Evolutionary conservation across 257 asterid species (phyloP).

Genomic region (Penstemon eatonii): DNA sequence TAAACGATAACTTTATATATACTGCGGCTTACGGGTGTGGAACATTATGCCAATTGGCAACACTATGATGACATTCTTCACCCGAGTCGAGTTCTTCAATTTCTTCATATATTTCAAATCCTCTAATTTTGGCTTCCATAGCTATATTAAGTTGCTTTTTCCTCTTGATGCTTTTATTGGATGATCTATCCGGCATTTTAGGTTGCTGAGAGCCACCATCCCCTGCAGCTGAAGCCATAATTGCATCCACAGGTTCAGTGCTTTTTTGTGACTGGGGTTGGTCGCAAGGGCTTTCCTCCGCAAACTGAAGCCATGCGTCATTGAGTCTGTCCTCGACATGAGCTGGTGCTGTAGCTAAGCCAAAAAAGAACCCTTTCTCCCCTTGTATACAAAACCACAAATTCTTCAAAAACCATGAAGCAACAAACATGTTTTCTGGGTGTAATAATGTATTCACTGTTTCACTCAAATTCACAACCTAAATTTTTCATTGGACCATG

Average conservation of each 20-base stretch:
- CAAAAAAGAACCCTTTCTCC: constrained; percentile 76
- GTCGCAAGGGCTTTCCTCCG: constrained; percentile 65
- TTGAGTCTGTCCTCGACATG: constrained; percentile 92
- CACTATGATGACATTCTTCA: constrained; percentile 77
- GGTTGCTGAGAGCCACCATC: constrained; percentile 82
- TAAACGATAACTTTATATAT: constrained; percentile 3
- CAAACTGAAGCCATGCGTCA: constrained; percentile 99
- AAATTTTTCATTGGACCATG: too few relatives aligned
- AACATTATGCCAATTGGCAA: constrained; percentile 97
- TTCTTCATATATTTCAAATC: constrained; percentile 70
- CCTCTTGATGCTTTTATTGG: constrained; percentile 52
- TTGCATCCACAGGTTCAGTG: constrained; percentile 58
- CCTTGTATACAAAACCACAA: constrained; percentile 46
- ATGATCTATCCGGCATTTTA: constrained; percentile 39
- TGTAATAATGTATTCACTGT: too few relatives aligned
- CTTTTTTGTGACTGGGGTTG: constrained; percentile 49
- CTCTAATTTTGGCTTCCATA: constrained; percentile 91
- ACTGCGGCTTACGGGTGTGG: constrained; percentile 80
- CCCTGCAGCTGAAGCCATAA: constrained; percentile 57
- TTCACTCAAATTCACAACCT: too few relatives aligned
- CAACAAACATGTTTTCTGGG: too few relatives aligned
- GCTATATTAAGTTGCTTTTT: constrained; percentile 69
- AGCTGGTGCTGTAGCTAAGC: constrained; percentile 97
- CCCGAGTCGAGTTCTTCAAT: constrained; percentile 50
- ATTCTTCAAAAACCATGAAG: too few relatives aligned